These are phyloP conservation scores for Cyclocybe cylindracea DNA, from an alignment of 768 basidiomycete species.

Conservation along the genomic window DNA sequence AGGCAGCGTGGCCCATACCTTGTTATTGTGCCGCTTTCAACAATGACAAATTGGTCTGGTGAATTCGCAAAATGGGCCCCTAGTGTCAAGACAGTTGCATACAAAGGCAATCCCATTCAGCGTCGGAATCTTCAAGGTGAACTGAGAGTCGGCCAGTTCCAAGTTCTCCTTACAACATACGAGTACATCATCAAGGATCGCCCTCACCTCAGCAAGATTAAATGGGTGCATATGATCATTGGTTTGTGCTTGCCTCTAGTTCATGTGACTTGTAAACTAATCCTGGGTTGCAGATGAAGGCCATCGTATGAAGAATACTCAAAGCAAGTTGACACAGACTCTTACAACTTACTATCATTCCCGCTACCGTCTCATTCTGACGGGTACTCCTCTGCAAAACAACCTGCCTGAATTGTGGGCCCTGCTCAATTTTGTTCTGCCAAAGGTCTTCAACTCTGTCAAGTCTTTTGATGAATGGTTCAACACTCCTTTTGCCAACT, in stretches of 20 bases:
- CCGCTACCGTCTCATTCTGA: constrained; percentile 90
- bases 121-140: constrained; percentile 79
- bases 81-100: constrained; percentile 71
- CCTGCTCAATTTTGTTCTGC: constrained; percentile 91
- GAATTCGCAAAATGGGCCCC: constrained; percentile 99
- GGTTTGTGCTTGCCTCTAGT: constrained; percentile 42
- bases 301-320: constrained; percentile 97
- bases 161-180: constrained; percentile 92
- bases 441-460: constrained; percentile 97
- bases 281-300: constrained; percentile 71
- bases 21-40: constrained; percentile 93
- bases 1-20: constrained; percentile 92
- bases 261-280: constrained; percentile 5
- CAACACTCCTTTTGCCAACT: constrained; percentile 98
- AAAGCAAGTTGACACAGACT: constrained; percentile 85
- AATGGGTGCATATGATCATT: constrained; percentile 98
- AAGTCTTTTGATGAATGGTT: constrained; percentile 99
- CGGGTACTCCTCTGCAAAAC: constrained; percentile 95
- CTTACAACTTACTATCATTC: constrained; percentile 92
- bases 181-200: constrained; percentile 98
- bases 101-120: constrained; percentile 89
- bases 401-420: constrained; percentile 97
- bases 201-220: constrained; percentile 84
- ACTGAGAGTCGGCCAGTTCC: constrained; percentile 80
- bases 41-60: constrained; percentile 96